Base-by-base conservation (phyloP, 768 basidiomycete genomes). In the Tricholoma saponaceum region DNA sequence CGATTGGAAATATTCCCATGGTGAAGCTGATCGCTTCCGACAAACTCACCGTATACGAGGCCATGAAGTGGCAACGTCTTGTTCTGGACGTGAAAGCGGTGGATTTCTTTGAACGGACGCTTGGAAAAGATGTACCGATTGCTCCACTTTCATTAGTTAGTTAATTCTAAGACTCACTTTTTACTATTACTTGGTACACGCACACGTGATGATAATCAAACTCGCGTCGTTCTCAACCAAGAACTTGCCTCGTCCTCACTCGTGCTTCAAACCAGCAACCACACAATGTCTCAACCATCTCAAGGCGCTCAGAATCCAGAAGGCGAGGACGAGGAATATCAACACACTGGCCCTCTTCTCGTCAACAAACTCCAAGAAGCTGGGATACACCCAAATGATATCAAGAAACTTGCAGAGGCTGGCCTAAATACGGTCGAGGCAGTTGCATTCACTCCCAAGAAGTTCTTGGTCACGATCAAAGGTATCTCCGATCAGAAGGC, bases 401-500 rank as follows among this genome's bases (percentile, higher is more conserved):
- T 95, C 76, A 93, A 95, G 83, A 98, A 98, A 71, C 86, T 99
- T 49, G 72, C 84, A 12, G 95, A 97, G 52, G 92, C 91, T 28
- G 97, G 97, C 12, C 81, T 91, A 58, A 84, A 96, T 70, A 98
- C 97, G 2, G 85, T 99, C 61, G 97, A 99, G 70, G 84, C 93
- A 14, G 93, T 98, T 52, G 95, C 94, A 32, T 98, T 95, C 68
- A 98, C 95, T 0, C 92, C 96, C 13, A 97, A 98, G 83, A 98
- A 98, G 76, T 79, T 79, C 52, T 76, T 98, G 32, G 82, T 92
- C 57, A 82, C 85, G 4, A 95, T 98, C 64, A 98, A 98, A 72
- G 97, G 97, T 9, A 97, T 99, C 49, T 95, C 93, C 23, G 97
- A 99, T 64, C 82, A 87, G 60, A 99, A 98, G 69, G 97, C 97